Evolutionary conservation across 208 protist genomes (phyloP), one percentile per base, ranked within the genome.

Genomic region (Leishmania gerbilli): DNA sequence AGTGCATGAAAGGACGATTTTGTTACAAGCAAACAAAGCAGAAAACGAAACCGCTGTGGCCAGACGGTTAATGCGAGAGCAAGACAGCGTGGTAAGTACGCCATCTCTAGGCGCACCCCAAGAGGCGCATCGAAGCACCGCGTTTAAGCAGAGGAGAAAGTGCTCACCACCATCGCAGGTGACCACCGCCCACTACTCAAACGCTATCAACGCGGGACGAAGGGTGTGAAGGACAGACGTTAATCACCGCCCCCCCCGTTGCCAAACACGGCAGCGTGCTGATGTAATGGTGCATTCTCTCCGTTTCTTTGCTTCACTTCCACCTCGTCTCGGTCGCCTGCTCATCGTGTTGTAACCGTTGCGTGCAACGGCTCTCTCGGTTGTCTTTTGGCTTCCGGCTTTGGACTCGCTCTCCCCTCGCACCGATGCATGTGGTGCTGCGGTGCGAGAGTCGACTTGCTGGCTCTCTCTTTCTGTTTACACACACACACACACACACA

Each of bases 291-390:
- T 37, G 53, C 40, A 15, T 34, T 42, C 31, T 65, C 47, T n/a
- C 11, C 49, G 65, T 51, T 24, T 51, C 77, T 53, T 78, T 15
- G 71, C 77, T 79, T 76, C 58, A 79, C 79, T 80, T 60, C 49
- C 1, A 3, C 69, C 42, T 55, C n/a, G 7, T 34, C 21, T 34
- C 27, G 55, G 9, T 31, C 40, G 9, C 15, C 24, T 74, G 1
- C 67, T 47, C 8, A 47, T 72, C 2, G 3, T 51, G 42, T 72
- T 3, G 24, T 69, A 6, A 69, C n/a, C n/a, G 11, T 40, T 68
- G 9, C 31, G 31, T 17, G 31, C 31, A 68, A 68, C 27, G 31
- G 31, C 13, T 40, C 31, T 0, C 62, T 34, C 13, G 62, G 31
- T 9, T 40, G 62, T 21, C 31, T 7, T 68, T 40, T 3, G 62